Percentiles rank a stretch among this genome's conserved stretches.
Evolutionary conservation across 805 yeast species (phyloP).

Genomic region (Metschnikowia aberdeeniae): DNA sequence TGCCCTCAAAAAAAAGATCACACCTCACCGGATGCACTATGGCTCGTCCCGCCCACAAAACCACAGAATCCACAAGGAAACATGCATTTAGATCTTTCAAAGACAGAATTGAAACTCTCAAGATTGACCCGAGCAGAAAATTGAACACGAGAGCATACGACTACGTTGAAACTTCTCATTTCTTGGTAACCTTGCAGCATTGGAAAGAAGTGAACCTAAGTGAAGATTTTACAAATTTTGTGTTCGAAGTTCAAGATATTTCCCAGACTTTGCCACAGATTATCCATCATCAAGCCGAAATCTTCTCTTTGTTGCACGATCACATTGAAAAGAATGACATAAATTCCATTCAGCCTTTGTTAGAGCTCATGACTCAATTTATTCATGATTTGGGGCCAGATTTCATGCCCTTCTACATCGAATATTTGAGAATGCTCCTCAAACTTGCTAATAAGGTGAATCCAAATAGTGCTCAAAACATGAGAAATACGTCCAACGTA

Average conservation of each 20-base stretch:
- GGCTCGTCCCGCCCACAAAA: constrained; percentile 20
- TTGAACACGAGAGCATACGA: constrained; percentile 59
- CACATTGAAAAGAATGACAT: constrained; percentile 57
- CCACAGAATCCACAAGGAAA: constrained; percentile 52
- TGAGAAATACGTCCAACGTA: constrained; percentile 52
- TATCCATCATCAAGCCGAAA: constrained; percentile 60
- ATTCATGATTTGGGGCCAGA: constrained; percentile 92
- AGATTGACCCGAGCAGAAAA: constrained; percentile 67
- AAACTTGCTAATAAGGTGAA: constrained; percentile 37
- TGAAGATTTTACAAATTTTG: constrained; percentile 61
- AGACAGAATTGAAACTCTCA: constrained; percentile 77
- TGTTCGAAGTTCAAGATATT: constrained; percentile 48
- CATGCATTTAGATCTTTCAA: constrained; percentile 73
- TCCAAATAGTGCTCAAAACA: constrained; percentile 49
- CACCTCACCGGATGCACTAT: constrained; percentile 2
- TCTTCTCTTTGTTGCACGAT: constrained; percentile 47
- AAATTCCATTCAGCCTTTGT: constrained; percentile 70
- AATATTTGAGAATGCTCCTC: constrained; percentile 49
- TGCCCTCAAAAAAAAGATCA: constrained; percentile 6
- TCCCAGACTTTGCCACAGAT: constrained; percentile 77
- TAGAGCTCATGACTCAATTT: constrained; percentile 76
- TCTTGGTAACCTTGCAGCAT: constrained; percentile 70
- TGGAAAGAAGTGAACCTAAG: constrained; percentile 88
- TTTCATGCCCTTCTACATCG: constrained; percentile 65
- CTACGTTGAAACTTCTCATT: constrained; percentile 72